Conservation (phyloP, 2,329 filamentous ascomycete species). For the Stromatinia cepivora region DNA sequence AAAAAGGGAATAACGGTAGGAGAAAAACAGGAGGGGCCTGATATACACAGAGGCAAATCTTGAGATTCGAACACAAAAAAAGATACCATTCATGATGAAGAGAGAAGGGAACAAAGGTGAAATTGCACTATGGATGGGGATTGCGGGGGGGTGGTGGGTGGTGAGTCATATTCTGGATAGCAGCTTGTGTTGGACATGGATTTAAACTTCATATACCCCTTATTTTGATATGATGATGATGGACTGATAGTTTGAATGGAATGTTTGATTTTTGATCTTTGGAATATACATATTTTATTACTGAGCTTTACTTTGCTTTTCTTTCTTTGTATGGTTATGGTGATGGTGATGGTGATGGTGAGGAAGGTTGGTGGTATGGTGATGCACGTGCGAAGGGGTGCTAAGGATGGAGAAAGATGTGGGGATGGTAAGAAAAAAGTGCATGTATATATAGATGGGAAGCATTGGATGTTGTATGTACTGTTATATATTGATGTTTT, state of each 20-base stretch:
- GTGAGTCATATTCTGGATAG: neutral
- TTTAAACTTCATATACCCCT: constrained; percentile 9
- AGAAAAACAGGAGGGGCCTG: neutral
- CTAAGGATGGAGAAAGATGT: neutral
- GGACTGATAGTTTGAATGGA: neutral
- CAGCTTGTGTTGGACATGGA: neutral
- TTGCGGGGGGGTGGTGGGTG: too few species aligned
- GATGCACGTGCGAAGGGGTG: too few species aligned
- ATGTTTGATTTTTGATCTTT: neutral
- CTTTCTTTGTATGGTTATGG: neutral
- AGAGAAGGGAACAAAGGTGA: neutral
- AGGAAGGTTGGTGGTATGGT: neutral
- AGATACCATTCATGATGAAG: neutral
- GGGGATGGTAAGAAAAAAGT: too few species aligned
- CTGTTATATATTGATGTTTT: too few species aligned
- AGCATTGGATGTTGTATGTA: too few species aligned
- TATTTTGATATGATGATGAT: constrained; percentile 8
- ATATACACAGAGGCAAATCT: neutral
- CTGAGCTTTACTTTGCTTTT: neutral
- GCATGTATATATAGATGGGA: too few species aligned
- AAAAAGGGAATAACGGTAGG: neutral
- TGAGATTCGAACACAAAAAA: constrained; percentile 1
- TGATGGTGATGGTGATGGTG: neutral
- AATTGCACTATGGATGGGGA: neutral
- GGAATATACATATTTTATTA: neutral